phyloP scores from a whole-genome alignment of 73 alveolate genomes.

The Blepharisma japonicum region DNA sequence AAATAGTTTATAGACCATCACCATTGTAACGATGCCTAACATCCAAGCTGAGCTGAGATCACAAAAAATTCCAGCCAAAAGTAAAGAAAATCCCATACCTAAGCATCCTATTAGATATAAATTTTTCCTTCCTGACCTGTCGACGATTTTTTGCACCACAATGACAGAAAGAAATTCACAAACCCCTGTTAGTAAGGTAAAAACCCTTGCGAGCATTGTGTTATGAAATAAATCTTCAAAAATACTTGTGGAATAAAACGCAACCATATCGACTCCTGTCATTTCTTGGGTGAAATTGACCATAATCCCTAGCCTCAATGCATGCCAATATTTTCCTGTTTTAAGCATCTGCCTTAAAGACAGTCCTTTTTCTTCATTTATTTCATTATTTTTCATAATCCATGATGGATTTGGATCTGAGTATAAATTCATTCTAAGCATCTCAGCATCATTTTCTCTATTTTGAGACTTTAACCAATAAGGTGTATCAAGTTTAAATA shows the following conservation, averaged over 20 bases:
- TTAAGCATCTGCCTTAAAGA: not conserved
- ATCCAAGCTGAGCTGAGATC: not conserved
- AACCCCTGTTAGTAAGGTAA: not conserved
- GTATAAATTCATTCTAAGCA: too few species aligned
- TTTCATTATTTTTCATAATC: too few species aligned
- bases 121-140: slow-evolving; percentile 11
- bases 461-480: not conserved
- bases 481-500: slow-evolving; percentile 16
- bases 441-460: not conserved
- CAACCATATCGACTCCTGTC: not conserved
- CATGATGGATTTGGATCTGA: too few species aligned
- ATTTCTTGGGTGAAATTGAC: not conserved
- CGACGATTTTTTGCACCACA: not conserved
- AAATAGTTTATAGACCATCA: not conserved
- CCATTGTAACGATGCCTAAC: not conserved
- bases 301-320: not conserved
- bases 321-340: not conserved
- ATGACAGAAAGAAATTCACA: not conserved
- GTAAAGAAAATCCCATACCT: slow-evolving; percentile 8
- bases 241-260: not conserved
- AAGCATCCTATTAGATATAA: not conserved
- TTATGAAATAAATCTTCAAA: not conserved
- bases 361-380: not conserved
- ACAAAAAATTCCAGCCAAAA: not conserved
- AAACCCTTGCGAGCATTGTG: not conserved